Evolutionary conservation across 768 basidiomycete genomes (phyloP).

Genomic region (Mycena crocata): DNA sequence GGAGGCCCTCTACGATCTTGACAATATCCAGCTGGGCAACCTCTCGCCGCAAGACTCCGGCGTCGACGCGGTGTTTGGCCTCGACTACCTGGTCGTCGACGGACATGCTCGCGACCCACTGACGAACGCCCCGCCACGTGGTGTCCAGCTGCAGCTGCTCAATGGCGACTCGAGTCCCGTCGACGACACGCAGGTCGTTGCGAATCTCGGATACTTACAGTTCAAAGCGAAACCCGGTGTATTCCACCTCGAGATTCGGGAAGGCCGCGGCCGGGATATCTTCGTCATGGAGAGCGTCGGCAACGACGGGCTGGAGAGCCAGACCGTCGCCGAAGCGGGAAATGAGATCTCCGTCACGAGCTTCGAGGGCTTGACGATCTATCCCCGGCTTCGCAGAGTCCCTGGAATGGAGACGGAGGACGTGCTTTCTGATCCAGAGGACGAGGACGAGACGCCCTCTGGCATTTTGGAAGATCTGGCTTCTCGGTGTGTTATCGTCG

Average conservation of each 20-base stretch:
- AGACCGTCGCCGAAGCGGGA: slow-evolving; percentile 73
- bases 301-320: slow-evolving; percentile 90
- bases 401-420: slow-evolving; percentile 86
- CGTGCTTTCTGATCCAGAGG: slow-evolving; percentile 68
- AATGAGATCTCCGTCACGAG: slow-evolving; percentile 84
- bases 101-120: slow-evolving; percentile 88
- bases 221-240: slow-evolving; percentile 94
- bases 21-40: slow-evolving; percentile 89
- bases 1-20: slow-evolving; percentile 90
- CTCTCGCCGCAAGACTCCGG: slow-evolving; percentile 71
- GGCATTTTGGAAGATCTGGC: slow-evolving; percentile 62
- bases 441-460: slow-evolving; percentile 38
- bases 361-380: slow-evolving; percentile 91
- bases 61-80: slow-evolving; percentile 83
- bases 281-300: slow-evolving; percentile 89
- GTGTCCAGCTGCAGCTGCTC: slow-evolving; percentile 88
- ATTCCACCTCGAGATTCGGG: slow-evolving; percentile 83
- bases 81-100: slow-evolving; percentile 93
- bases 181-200: slow-evolving; percentile 93
- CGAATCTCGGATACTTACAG: slow-evolving; percentile 95
- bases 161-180: slow-evolving; percentile 58
- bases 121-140: slow-evolving; percentile 81
- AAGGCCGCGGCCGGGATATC: slow-evolving; percentile 84
- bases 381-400: slow-evolving; percentile 77
- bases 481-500: slow-evolving; percentile 57